Conservation (phyloP, 257 asterid species). For the Petrea volubilis region DNA sequence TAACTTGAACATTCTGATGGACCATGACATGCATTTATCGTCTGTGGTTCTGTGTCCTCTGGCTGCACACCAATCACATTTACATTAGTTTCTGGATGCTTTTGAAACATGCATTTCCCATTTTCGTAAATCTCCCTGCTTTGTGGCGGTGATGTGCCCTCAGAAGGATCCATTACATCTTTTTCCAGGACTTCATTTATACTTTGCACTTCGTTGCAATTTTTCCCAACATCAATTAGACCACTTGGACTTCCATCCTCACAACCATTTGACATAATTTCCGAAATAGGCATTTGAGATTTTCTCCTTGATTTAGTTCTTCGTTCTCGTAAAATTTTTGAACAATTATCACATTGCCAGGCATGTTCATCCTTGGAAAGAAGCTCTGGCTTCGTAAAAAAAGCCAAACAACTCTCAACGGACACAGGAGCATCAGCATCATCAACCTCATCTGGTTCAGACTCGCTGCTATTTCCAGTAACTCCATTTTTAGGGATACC, state of each 20-base stretch:
- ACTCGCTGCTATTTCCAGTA: slow-evolving; percentile 58
- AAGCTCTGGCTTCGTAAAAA: slow-evolving; percentile 72
- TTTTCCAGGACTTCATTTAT: slow-evolving; percentile 33
- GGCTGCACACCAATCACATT: slow-evolving; percentile 24
- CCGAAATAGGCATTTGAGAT: slow-evolving; percentile 27
- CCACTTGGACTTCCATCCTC: slow-evolving; percentile 30
- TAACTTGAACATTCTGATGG: slow-evolving; percentile 28
- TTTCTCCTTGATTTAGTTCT: slow-evolving; percentile 37
- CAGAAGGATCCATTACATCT: slow-evolving; percentile 30
- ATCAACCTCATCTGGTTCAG: slow-evolving; percentile 94
- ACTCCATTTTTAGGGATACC: slow-evolving; percentile 39
- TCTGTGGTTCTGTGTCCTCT: slow-evolving; percentile 25
- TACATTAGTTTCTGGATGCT: slow-evolving; percentile 29
- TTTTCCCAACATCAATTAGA: slow-evolving; percentile 11
- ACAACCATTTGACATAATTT: slow-evolving; percentile 27
- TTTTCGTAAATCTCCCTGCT: slow-evolving; percentile 26
- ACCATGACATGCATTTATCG: slow-evolving; percentile 22
- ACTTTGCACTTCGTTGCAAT: slow-evolving; percentile 12
- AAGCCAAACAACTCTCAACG: slow-evolving; percentile 82
- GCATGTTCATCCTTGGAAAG: slow-evolving; percentile 87
- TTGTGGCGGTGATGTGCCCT: slow-evolving; percentile 22
- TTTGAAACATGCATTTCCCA: slow-evolving; percentile 26
- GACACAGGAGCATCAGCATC: slow-evolving; percentile 77
- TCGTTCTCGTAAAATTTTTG: slow-evolving; percentile 59
- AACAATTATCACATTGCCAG: slow-evolving; percentile 93